Conservation (phyloP, 805 yeast species). For the Saccharomycopsis selenospora region DNA sequence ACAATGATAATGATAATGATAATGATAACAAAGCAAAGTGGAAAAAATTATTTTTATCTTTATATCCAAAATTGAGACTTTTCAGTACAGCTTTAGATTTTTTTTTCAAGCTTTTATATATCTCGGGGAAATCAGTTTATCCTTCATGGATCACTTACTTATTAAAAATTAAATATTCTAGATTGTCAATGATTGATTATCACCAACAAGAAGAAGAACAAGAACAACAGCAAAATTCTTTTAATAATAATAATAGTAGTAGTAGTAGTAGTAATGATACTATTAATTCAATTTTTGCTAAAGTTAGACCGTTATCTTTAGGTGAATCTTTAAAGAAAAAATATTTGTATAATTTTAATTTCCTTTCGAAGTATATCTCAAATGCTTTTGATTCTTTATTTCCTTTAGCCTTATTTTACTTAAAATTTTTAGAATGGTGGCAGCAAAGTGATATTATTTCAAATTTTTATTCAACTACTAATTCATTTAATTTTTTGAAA, state of each 20-base stretch:
- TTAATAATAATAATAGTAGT: not conserved
- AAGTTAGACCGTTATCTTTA: conserved; percentile 17
- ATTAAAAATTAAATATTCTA: conserved; percentile 56
- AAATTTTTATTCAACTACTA: conserved; percentile 1
- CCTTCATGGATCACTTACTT: conserved; percentile 56
- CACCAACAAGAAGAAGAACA: too few species aligned
- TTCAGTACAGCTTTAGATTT: conserved; percentile 43
- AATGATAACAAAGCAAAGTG: conserved; percentile 25
- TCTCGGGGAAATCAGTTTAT: conserved; percentile 53
- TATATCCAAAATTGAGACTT: conserved; percentile 55
- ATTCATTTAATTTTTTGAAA: conserved; percentile 14
- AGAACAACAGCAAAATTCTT: too few species aligned
- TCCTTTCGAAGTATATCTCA: conserved; percentile 2
- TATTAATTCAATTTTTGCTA: conserved; percentile 19
- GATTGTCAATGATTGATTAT: conserved; percentile 49
- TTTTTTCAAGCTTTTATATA: conserved; percentile 50
- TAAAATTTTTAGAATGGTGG: conserved; percentile 23
- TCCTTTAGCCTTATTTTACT: conserved; percentile 18
- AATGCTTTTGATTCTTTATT: conserved; percentile 17
- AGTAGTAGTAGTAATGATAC: not conserved
- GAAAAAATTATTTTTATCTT: conserved; percentile 41
- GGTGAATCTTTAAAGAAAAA: conserved; percentile 16
- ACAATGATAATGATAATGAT: conserved; percentile 15
- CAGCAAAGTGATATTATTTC: conserved; percentile 17
- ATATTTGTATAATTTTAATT: conserved; percentile 17